Base-by-base conservation (phyloP, 495 filamentous ascomycete species). In the Cetradonia linearis region DNA sequence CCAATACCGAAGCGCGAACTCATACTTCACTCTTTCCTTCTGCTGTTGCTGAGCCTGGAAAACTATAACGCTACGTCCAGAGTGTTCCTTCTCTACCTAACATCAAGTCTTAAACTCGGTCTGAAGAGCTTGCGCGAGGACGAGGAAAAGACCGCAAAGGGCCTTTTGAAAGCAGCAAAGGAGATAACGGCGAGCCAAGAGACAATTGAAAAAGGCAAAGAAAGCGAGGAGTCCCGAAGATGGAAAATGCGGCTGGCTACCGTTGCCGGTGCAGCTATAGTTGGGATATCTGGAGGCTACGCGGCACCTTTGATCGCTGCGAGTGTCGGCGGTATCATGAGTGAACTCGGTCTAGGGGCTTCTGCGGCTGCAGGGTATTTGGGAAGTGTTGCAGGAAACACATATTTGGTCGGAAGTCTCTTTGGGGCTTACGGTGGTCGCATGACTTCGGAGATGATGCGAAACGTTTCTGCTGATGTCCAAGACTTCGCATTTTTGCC, bases 371-470 rank as follows among this genome's bases (percentile, higher is more conserved):
- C 90, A 14, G 82, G 83, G 9, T 84, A 95, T 58, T 73, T 98
- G 0, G 93, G 90, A 16, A 76, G 83, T 16, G 70, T 96, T 56
- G 87, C 89, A 13, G 81, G 87, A 28, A 95, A 84, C 64, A 79
- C 81, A 7, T 81, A 91, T 18, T 72, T 89, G 46, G 86, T 95
- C 23, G 92, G 90, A 6, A 81, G 85, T 53, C 71, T 97, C 14
- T 95, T 98, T 66, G 92, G 92, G 34, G 87, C 91, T 10, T 95
- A 93, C 68, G 91, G 91, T 28, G 88, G 84, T 14, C 79, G 86
- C 16, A 90, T 93, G 82, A 87, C 86, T 2, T 84, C 86, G 34
- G 82, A 88, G 68, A 86, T 90, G 83, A 87, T 96, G 80, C 89
- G 92, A 62, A 78, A 84, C 47, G 93, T 95, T 71, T 85, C 88